These are phyloP conservation scores for Pterulicium gracile DNA, from an alignment of 1,284 basidiomycete species.

Conservation along the genomic window DNA sequence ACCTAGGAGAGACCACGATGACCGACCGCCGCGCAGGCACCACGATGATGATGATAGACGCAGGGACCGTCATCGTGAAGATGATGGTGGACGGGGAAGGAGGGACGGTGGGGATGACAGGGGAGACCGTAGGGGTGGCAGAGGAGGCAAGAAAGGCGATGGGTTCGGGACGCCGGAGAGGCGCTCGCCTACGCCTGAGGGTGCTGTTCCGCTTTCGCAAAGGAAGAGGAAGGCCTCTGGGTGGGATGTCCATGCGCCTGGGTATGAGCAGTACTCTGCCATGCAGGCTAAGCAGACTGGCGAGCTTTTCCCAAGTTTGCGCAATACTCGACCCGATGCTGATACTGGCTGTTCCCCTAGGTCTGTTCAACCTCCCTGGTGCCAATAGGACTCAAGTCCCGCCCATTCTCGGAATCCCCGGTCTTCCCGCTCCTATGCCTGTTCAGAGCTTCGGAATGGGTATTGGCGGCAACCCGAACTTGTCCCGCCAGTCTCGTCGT, in stretches of 20 bases:
- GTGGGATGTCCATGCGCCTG: slow-evolving; percentile 94
- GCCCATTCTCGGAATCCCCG: slow-evolving; percentile 68
- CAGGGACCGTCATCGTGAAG: slow-evolving; percentile 35
- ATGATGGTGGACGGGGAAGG: slow-evolving; percentile 25
- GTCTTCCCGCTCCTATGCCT: slow-evolving; percentile 73
- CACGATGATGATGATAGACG: slow-evolving; percentile 35
- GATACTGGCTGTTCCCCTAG: slow-evolving; percentile 26
- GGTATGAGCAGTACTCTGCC: slow-evolving; percentile 91
- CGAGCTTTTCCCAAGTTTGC: slow-evolving; percentile 22
- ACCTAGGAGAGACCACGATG: slow-evolving; percentile 31
- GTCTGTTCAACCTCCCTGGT: slow-evolving; percentile 87
- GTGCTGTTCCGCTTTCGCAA: slow-evolving; percentile 74
- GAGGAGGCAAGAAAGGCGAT: slow-evolving; percentile 32
- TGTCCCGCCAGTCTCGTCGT: slow-evolving; percentile 87
- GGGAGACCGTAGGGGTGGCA: slow-evolving; percentile 25
- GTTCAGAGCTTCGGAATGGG: slow-evolving; percentile 78
- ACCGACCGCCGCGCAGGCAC: slow-evolving; percentile 25
- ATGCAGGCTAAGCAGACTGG: slow-evolving; percentile 97
- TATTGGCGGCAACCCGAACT: slow-evolving; percentile 71
- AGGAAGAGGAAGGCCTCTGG: slow-evolving; percentile 80
- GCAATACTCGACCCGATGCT: no score
- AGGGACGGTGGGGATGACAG: slow-evolving; percentile 20
- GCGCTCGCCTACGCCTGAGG: slow-evolving; percentile 86
- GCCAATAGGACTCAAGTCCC: slow-evolving; percentile 83
- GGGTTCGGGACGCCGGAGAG: slow-evolving; percentile 52